phyloP scores from a whole-genome alignment of 305 asterid species.

The Euphrasia arctica region DNA sequence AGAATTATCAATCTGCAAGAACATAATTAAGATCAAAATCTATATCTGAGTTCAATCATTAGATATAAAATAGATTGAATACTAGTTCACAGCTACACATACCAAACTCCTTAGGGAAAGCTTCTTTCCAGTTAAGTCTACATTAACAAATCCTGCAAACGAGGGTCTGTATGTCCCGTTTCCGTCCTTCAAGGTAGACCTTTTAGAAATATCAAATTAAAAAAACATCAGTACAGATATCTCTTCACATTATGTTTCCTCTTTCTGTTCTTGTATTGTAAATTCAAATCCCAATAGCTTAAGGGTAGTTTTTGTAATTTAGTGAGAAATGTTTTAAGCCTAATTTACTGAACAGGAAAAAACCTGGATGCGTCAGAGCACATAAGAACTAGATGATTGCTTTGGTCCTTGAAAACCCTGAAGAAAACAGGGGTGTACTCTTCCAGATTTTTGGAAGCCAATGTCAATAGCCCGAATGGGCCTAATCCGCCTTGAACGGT shows the following conservation, averaged over 20 bases:
- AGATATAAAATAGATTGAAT: not conserved
- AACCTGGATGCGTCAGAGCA: conserved; percentile 56
- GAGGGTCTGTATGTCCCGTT: conserved; percentile 31
- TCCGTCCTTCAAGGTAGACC: conserved; percentile 29
- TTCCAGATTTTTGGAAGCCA: conserved; percentile 50
- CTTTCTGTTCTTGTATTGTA: too few species aligned
- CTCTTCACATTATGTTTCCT: not conserved
- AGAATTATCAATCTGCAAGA: conserved; percentile 45
- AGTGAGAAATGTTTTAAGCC: too few species aligned
- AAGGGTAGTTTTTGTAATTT: not conserved
- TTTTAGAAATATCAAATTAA: conserved; percentile 1
- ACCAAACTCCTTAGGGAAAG: conserved; percentile 48
- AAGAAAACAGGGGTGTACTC: conserved; percentile 60
- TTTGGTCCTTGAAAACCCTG: conserved; percentile 41
- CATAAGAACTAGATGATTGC: conserved; percentile 44
- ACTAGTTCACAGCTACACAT: conserved; percentile 2
- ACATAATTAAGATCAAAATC: not conserved
- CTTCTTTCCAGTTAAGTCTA: conserved; percentile 31
- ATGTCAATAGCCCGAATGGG: conserved; percentile 49
- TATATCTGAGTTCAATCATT: not conserved
- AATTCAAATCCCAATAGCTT: not conserved
- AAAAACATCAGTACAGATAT: conserved; percentile 19
- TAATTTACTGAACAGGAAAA: conserved; percentile 4
- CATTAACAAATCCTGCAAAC: conserved; percentile 42
- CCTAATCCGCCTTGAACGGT: conserved; percentile 49